Evolutionary conservation across 768 basidiomycete genomes (phyloP).

Genomic region (Lactarius akahatsu): DNA sequence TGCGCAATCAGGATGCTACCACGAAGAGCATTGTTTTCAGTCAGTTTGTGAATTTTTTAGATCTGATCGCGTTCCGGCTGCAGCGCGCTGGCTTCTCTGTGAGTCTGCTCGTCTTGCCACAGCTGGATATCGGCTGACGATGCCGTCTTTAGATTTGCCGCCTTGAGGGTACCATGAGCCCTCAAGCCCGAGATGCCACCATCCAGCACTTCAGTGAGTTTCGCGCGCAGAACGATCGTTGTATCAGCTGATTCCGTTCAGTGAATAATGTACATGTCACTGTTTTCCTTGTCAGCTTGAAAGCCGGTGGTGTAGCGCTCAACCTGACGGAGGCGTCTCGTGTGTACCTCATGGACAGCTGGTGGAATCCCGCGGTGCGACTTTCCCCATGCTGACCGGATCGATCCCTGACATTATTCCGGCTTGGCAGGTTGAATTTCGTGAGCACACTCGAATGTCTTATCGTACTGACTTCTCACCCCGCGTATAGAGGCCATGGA

Average conservation of each 20-base stretch:
- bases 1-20: constrained; percentile 80
- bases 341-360: constrained; percentile 95
- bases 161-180: constrained; percentile 95
- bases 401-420: constrained; percentile 1
- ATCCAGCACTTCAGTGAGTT: constrained; percentile 89
- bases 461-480: constrained; percentile 2
- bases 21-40: constrained; percentile 97
- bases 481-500: constrained; percentile 83
- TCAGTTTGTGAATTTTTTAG: constrained; percentile 91
- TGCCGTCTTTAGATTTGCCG: constrained; percentile 69
- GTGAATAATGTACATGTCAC: constrained; percentile 93
- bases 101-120: constrained; percentile 31
- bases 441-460: constrained; percentile 45
- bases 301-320: constrained; percentile 92
- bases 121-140: constrained; percentile 18
- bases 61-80: constrained; percentile 88
- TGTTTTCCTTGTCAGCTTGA: constrained; percentile 95
- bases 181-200: constrained; percentile 90
- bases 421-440: constrained; percentile 62
- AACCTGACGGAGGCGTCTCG: constrained; percentile 90
- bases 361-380: constrained; percentile 95
- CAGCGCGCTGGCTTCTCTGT: constrained; percentile 92
- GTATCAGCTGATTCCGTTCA: constrained; percentile 33
- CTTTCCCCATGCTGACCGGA: background rate
- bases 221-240: constrained; percentile 5